These are phyloP conservation scores for Tuber aestivum DNA, from an alignment of 495 filamentous ascomycete species.

Conservation along the genomic window DNA sequence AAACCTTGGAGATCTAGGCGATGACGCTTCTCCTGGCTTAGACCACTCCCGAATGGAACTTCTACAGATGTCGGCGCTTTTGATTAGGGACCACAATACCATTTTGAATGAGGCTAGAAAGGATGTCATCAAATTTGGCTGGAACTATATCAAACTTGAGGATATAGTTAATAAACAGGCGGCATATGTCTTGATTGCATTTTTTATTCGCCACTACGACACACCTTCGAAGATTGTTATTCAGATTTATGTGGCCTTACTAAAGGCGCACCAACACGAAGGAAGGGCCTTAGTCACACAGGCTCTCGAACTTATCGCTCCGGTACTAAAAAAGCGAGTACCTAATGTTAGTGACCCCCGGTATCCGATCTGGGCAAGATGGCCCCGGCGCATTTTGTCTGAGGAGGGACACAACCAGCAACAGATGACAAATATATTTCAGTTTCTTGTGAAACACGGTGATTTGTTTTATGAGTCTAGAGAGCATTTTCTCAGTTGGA, in stretches of 20 bases:
- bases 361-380: slow-evolving; percentile 80
- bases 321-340: slow-evolving; percentile 75
- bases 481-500: slow-evolving; percentile 80
- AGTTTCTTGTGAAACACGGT: slow-evolving; percentile 87
- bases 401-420: slow-evolving; percentile 96
- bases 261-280: slow-evolving; percentile 92
- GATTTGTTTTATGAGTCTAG: slow-evolving; percentile 92
- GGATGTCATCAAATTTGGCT: slow-evolving; percentile 97
- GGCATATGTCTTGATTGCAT: slow-evolving; percentile 92
- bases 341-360: slow-evolving; percentile 51
- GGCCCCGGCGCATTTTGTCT: slow-evolving; percentile 80
- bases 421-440: slow-evolving; percentile 94
- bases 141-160: slow-evolving; percentile 95
- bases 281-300: slow-evolving; percentile 87
- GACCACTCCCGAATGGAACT: slow-evolving; percentile 96
- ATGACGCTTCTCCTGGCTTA: slow-evolving; percentile 77
- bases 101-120: slow-evolving; percentile 86
- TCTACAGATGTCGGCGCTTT: slow-evolving; percentile 84
- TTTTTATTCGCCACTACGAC: slow-evolving; percentile 96
- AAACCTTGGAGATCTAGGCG: slow-evolving; percentile 71
- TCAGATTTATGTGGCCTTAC: slow-evolving; percentile 83
- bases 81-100: slow-evolving; percentile 85
- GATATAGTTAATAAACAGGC: slow-evolving; percentile 99
- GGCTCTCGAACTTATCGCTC: slow-evolving; percentile 86
- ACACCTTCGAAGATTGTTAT: slow-evolving; percentile 92